These are phyloP conservation scores for Aegilops umbellulata DNA, from an alignment of 176 grass and related monocot species.

Conservation along the genomic window DNA sequence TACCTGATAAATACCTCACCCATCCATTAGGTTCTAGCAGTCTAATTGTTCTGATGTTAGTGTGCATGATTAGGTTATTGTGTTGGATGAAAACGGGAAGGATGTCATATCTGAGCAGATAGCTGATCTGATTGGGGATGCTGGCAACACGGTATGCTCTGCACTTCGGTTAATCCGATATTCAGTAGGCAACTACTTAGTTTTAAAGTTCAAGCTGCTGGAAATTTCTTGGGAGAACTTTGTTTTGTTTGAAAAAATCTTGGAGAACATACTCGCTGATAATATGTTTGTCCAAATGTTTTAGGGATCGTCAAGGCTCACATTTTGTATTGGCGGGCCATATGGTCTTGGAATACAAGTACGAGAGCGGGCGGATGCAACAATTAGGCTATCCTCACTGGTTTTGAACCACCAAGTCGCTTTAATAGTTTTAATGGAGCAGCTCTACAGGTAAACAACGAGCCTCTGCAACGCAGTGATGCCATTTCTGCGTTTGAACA, in stretches of 20 bases:
- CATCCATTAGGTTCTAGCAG: not conserved
- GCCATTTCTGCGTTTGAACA: not conserved
- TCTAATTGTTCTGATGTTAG: conserved; percentile 7
- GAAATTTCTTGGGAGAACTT: not conserved
- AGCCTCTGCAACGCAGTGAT: not conserved
- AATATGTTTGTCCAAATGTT: conserved; percentile 17
- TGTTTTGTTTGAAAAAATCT: too few species aligned
- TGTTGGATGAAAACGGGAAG: conserved; percentile 79
- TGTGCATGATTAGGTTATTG: conserved; percentile 55
- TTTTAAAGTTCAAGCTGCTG: not conserved
- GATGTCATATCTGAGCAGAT: conserved; percentile 78
- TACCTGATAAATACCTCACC: not conserved
- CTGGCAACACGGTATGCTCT: conserved; percentile 61
- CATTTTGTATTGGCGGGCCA: conserved; percentile 92
- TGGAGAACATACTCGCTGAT: not conserved
- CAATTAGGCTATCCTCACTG: conserved; percentile 74
- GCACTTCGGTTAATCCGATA: not conserved
- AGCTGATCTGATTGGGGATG: conserved; percentile 82
- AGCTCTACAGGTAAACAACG: conserved; percentile 75
- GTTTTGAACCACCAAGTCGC: conserved; percentile 95
- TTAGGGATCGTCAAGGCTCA: conserved; percentile 63
- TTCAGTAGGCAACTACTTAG: not conserved
- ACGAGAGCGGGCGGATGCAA: conserved; percentile 62
- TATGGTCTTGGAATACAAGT: conserved; percentile 70
- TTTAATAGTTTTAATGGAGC: conserved; percentile 87